Conservation (phyloP, 805 yeast species). For the Starmera quercuum region DNA sequence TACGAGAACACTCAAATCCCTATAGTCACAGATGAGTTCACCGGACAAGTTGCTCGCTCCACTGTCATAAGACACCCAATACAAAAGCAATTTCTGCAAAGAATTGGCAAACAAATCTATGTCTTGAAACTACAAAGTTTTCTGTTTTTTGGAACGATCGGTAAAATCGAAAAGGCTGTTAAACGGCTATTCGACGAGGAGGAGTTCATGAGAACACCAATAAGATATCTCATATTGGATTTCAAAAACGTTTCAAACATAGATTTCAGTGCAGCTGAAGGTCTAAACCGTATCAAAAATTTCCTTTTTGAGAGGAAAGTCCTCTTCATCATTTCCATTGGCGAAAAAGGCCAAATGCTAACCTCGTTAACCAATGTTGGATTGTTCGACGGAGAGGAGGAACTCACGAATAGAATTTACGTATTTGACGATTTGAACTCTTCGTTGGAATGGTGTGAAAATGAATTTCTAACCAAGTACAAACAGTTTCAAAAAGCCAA, state of each 20-base stretch:
- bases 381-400: slow-evolving; percentile 40
- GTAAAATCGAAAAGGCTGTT: slow-evolving; percentile 76
- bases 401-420: slow-evolving; percentile 33
- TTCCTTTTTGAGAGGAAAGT: slow-evolving; percentile 63
- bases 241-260: slow-evolving; percentile 73
- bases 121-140: slow-evolving; percentile 83
- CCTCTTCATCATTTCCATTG: slow-evolving; percentile 72
- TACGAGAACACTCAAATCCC: slow-evolving; percentile 83
- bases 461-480: slow-evolving; percentile 55
- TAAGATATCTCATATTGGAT: slow-evolving; percentile 77
- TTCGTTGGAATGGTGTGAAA: slow-evolving; percentile 96
- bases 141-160: slow-evolving; percentile 91
- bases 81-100: slow-evolving; percentile 75
- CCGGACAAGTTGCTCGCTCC: slow-evolving; percentile 85
- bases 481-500: slow-evolving; percentile 16
- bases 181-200: slow-evolving; percentile 52
- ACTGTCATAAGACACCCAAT: slow-evolving; percentile 88
- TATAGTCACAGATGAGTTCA: slow-evolving; percentile 72
- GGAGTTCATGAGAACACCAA: slow-evolving; percentile 40
- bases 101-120: slow-evolving; percentile 87
- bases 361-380: slow-evolving; percentile 79
- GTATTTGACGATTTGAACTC: slow-evolving; percentile 75
- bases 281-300: slow-evolving; percentile 80
- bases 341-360: slow-evolving; percentile 58
- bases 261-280: slow-evolving; percentile 95